Base-by-base conservation (phyloP, 2,329 filamentous ascomycete genomes). In the Neonectria magnoliae region DNA sequence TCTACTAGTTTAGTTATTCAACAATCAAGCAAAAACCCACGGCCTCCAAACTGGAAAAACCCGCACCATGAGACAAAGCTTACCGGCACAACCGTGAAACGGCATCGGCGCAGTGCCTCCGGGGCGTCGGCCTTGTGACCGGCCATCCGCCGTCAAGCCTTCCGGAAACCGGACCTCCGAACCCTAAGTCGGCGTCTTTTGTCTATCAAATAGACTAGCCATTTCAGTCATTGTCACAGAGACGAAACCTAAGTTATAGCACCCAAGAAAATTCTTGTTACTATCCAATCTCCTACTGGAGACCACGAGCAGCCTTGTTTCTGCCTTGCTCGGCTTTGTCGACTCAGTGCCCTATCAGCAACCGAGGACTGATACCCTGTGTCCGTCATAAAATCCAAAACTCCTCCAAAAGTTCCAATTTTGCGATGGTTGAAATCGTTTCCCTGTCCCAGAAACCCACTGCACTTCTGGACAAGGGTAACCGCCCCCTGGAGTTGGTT, bases 361-460 rank as follows among this genome's bases (percentile, higher is more conserved):
- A 42, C 57, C 22, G 42, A 48, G 57, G 50, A 58, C 62, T 33
- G 45, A 36, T 31, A 54, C 33, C n/a, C 16, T 27, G 27, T 57
- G 50, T 52, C 44, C 38, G 50, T 48, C 20, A 53, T 29, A 18
- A 52, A 25, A 13, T 20, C 29, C 42, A n/a, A 29, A 50, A 56
- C 52, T 64, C 47, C 27, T 20, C 20, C 20, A 33, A 51, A 55
- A 4, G 47, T 58, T 45, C 42, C 14, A 62, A 53, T 27, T 54
- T 52, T 63, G n/a, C n/a, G 25, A 62, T 56, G 54, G 55, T 69
- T 65, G 58, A 66, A 56, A 48, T 60, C 47, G 54, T 45, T 42
- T 14, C 47, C 22, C 29, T 55, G 65, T 56, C 69, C 64, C 57
- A 68, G 65, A 75, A 73, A 71, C 73, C 71, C 51, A 73, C 69